Evolutionary conservation across 345 rosid species (phyloP), one percentile per base, ranked within the genome.

Genomic region (Aquilaria malaccensis): DNA sequence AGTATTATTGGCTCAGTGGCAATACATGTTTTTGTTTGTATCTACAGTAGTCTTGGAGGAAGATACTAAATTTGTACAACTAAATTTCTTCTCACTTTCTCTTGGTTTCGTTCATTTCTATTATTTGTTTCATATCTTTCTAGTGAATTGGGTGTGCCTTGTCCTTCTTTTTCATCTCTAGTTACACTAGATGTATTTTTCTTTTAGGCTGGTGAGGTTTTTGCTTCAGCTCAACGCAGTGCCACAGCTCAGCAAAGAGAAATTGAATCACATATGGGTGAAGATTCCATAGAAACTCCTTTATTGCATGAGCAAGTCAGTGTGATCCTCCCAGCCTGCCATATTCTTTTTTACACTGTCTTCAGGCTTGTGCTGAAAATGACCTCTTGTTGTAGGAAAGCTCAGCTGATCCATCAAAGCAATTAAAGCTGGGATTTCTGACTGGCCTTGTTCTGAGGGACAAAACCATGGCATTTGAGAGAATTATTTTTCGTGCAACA

Each of bases 401-500:
- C 69, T 74, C 77, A 45, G 59, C 72, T 64, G 99, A 87, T 78
- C 67, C 74, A 57, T 81, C 93, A 53, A 94, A 94, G 83, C 96
- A 90, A 84, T 80, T 90, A 50, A 90, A 94, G 74, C 74, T 88
- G 76, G 99, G 97, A 61, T 88, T 84, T 74, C 71, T 90, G 37
- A 76, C 86, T 65, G 97, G 99, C 59, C 86, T 94, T 67, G 97
- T 94, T 67, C 91, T 89, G 50, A 86, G 90, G 69, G 96, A 77
- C 13, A 94, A 88, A 74, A 83, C 97, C 50, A 52, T 94, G 91
- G 83, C 89, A 62, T 94, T 86, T 76, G 97, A 94, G 83, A 88
- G 96, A 79, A 94, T 94, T 70, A 68, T 94, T 63, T 90, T 90
- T 72, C 95, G 95, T 71, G 99, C 97, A 67, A 94, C 99, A 58